Percentiles rank a stretch among this genome's conserved stretches.
Conservation (phyloP, 1,284 basidiomycete species). For the Ustilago vetiveriae region DNA sequence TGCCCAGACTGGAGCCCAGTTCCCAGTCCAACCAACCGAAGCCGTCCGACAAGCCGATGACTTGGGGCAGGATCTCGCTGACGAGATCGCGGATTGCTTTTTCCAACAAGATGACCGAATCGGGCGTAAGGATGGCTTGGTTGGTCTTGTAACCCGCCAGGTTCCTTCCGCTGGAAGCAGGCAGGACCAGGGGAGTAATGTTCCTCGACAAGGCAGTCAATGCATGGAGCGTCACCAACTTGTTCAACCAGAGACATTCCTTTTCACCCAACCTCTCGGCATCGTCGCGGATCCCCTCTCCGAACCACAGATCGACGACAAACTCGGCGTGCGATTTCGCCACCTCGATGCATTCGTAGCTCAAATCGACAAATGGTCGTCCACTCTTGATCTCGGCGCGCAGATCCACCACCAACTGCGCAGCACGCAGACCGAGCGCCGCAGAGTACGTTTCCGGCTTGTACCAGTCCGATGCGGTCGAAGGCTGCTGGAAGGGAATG, state of each 20-base stretch:
- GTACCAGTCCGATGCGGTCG: slow-evolving; percentile 48
- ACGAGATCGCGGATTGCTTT: slow-evolving; percentile 72
- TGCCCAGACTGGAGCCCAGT: slow-evolving; percentile 73
- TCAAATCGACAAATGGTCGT: slow-evolving; percentile 52
- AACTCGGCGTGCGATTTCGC: slow-evolving; percentile 58
- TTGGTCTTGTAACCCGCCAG: slow-evolving; percentile 74
- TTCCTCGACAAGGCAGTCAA: slow-evolving; percentile 52
- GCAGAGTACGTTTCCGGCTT: slow-evolving; percentile 44
- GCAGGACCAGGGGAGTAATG: slow-evolving; percentile 71
- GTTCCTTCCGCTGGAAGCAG: slow-evolving; percentile 72
- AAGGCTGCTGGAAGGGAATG: slow-evolving; percentile 46
- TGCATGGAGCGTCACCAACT: slow-evolving; percentile 55
- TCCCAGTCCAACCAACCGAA: slow-evolving; percentile 83
- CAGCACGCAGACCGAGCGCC: slow-evolving; percentile 56
- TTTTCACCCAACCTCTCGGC: slow-evolving; percentile 34
- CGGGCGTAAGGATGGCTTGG: slow-evolving; percentile 66
- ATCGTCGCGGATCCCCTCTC: slow-evolving; percentile 51
- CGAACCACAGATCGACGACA: slow-evolving; percentile 61
- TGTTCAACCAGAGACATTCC: slow-evolving; percentile 47
- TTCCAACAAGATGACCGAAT: slow-evolving; percentile 73
- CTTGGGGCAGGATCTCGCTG: slow-evolving; percentile 74
- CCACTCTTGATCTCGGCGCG: slow-evolving; percentile 51
- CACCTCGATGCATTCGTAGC: slow-evolving; percentile 61
- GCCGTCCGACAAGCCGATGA: slow-evolving; percentile 77
- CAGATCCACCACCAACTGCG: slow-evolving; percentile 54